These are phyloP conservation scores for Scheffersomyces spartinae DNA, from an alignment of 805 yeast species.

Conservation along the genomic window DNA sequence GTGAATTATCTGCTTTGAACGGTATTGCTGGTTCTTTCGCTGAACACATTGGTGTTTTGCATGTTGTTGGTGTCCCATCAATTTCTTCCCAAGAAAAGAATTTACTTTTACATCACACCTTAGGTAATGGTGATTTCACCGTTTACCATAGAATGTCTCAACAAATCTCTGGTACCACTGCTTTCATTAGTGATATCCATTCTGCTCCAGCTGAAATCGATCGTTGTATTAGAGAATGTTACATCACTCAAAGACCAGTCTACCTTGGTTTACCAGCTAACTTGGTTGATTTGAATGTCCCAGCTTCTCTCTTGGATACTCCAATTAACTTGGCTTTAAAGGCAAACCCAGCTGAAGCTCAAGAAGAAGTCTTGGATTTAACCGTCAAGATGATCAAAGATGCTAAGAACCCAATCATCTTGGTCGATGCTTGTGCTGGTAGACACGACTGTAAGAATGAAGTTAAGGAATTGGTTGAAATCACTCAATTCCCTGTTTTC, in stretches of 20 bases:
- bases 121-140: slow-evolving; percentile 75
- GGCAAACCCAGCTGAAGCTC: slow-evolving; percentile 50
- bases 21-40: slow-evolving; percentile 86
- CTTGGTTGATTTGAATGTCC: slow-evolving; percentile 56
- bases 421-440: slow-evolving; percentile 81
- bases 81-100: slow-evolving; percentile 61
- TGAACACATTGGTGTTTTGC: slow-evolving; percentile 78
- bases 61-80: slow-evolving; percentile 82
- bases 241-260: slow-evolving; percentile 65
- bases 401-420: slow-evolving; percentile 61
- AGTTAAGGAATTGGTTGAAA: slow-evolving; percentile 47
- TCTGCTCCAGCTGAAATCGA: slow-evolving; percentile 66
- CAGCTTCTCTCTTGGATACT: slow-evolving; percentile 42
- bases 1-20: slow-evolving; percentile 74
- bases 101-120: slow-evolving; percentile 68
- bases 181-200: slow-evolving; percentile 49
- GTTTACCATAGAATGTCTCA: slow-evolving; percentile 70
- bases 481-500: slow-evolving; percentile 70
- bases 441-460: slow-evolving; percentile 63
- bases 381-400: slow-evolving; percentile 39
- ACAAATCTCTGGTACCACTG: slow-evolving; percentile 54
- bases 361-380: slow-evolving; percentile 47
- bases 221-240: slow-evolving; percentile 62
- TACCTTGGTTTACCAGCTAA: slow-evolving; percentile 78
- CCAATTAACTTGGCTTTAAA: slow-evolving; percentile 53